Base-by-base conservation (phyloP, 306 rosid genomes). In the Inga leiocalycina region DNA sequence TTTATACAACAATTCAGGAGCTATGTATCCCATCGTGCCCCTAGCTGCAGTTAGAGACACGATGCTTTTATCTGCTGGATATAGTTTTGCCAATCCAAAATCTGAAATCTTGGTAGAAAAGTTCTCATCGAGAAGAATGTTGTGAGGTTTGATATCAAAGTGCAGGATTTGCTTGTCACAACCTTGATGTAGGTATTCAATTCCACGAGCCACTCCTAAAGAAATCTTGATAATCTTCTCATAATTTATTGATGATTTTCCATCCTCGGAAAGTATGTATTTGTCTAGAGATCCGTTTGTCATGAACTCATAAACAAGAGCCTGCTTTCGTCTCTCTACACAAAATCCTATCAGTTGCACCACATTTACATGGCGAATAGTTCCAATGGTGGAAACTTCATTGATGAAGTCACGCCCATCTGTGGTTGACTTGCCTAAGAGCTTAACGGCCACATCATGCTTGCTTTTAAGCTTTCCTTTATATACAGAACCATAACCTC, bases 251-350 rank as follows among this genome's bases (percentile, higher is more conserved):
- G 83, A 71, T 24, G 0, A 17, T 39, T 56, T 56, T 51, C 3
- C 46, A 16, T 70, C 9, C 32, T 80, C 59, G 6, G 56, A 70
- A 19, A 80, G 45, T 24, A 80, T 71, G 34, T 80, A n/a, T 37
- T 70, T 70, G 7, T 56, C 77, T 39, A 80, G 35, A 80, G 83
- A 56, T 16, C 83, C 77, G 27, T 80, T 80, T 24, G 77, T 61
- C 68, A 77, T 77, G 39, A 24, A 62, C 37, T 62, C 68, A 62
- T 62, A 62, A 27, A 62, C 37, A 27, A 62, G 68, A 27, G 68
- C 68, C 4, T 4, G 68, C 68, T 27, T 24, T 62, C 17, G 24
- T 27, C 34, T 22, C 66, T 22, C 66, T 59, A 34, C 66, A 22
- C 66, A 59, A 59, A 59, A 59, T 59, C 66, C 66, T 59, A 59